These are phyloP conservation scores for Phycomyces blakesleeanus DNA, from an alignment of 192 early-diverging fungal genomes.

Conservation along the genomic window DNA sequence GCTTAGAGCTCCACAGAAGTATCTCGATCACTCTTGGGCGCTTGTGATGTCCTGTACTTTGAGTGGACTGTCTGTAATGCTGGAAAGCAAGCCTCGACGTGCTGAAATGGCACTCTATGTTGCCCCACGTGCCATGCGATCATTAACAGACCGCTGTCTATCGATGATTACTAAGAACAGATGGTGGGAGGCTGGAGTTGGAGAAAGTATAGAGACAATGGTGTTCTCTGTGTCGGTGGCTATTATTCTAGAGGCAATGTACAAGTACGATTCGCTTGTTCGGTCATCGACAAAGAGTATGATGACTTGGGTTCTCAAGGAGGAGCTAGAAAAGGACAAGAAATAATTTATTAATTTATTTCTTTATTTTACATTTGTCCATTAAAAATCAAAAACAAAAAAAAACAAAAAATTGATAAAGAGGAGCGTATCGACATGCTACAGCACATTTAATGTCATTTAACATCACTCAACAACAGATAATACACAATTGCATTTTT, in stretches of 20 bases:
- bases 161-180: conserved; percentile 33
- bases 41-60: conserved; percentile 49
- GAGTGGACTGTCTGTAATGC: conserved; percentile 60
- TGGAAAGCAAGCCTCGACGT: conserved; percentile 55
- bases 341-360: no score
- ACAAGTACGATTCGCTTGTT: conserved; percentile 43
- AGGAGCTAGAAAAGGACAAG: conserved; percentile 12
- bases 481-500: no score
- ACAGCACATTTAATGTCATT: background rate
- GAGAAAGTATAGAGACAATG: conserved; percentile 35
- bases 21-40: conserved; percentile 43
- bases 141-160: conserved; percentile 43
- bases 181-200: conserved; percentile 19
- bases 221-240: conserved; percentile 49
- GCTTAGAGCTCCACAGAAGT: conserved; percentile 29
- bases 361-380: no score
- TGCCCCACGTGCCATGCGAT: conserved; percentile 44
- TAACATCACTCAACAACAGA: no score
- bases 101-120: conserved; percentile 56
- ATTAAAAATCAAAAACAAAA: no score
- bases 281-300: conserved; percentile 48
- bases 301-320: conserved; percentile 46
- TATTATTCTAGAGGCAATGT: conserved; percentile 45
- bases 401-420: no score
- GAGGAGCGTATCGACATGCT: background rate